Base-by-base conservation (phyloP, 2,329 filamentous ascomycete species). In the Calycina marina region DNA sequence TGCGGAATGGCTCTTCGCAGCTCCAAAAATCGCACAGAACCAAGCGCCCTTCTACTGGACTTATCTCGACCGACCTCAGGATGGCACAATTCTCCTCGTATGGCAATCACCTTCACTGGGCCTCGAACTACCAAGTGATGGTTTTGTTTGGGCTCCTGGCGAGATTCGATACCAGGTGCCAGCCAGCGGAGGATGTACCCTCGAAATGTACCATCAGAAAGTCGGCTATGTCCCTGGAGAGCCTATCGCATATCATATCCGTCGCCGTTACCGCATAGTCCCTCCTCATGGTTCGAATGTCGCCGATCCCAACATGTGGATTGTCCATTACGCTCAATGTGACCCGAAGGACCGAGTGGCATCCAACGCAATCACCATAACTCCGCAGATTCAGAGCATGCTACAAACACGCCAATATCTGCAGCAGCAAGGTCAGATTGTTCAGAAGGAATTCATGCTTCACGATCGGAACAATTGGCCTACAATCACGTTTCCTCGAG, bases 361-460 rank as follows among this genome's bases (percentile, higher is more conserved):
- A 1, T 66, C 73, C 13, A 67, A 68, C 24, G 65, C 74, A 43
- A 69, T 88, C 12, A 76, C 71, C 0, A 63, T 77, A 35, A 65
- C 72, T 25, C 65, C 69, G 29, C 71, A 72, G 16, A 62, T 69
- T 26, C 73, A 76, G 38, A 55, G 61, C 29, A 64, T 68, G 11
- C 63, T 84, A 52, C 64, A 67, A 36, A 69, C 73, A 34, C 64
- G 72, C 47, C 65, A 57, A 55, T 79, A 62, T 54, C 81, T 63
- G 57, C 75, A 79, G 56, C 68, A 65, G 34, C 79, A 82, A 42
- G 88, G 85, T 5, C 80, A 86, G 47, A 75, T 93, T 27, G 70
- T 77, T 36, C 77, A 84, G 45, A 93, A 93, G 51, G 85, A 94
- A 48, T 96, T 96, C 52, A 92, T 94, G 77, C 67, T 96, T 13